Conservation (phyloP, 495 filamentous ascomycete genomes). For the Tuber melanosporum region DNA sequence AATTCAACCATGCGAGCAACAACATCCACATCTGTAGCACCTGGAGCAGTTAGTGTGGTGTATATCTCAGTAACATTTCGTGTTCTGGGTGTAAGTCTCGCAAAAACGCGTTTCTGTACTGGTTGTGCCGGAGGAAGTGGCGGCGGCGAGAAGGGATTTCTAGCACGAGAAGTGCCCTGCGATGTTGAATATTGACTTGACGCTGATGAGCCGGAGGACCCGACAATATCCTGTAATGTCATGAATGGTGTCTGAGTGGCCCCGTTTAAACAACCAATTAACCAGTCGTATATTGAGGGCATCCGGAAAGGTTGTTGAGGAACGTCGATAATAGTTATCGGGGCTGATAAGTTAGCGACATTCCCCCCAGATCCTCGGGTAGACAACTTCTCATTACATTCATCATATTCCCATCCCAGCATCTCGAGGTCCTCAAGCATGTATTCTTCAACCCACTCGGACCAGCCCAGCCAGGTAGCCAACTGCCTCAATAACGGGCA, state of each 20-base stretch:
- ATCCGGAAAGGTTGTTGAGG: constrained; percentile 57
- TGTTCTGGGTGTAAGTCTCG: constrained; percentile 58
- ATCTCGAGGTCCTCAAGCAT: constrained; percentile 61
- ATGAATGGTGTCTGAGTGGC: constrained; percentile 50
- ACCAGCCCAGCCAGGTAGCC: constrained; percentile 77
- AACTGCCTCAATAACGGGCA: constrained; percentile 76
- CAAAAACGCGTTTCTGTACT: constrained; percentile 37
- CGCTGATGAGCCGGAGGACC: constrained; percentile 43
- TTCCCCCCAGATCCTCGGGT: background rate
- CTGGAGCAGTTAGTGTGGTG: constrained; percentile 36
- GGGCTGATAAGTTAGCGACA: constrained; percentile 28
- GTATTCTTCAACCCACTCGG: constrained; percentile 65
- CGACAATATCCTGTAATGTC: constrained; percentile 55
- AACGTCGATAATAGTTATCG: constrained; percentile 47
- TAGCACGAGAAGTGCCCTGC: constrained; percentile 28
- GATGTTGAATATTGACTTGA: constrained; percentile 39
- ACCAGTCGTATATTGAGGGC: constrained; percentile 59
- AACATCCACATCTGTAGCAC: constrained; percentile 46
- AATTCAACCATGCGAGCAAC: constrained; percentile 58
- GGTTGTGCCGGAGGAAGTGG: constrained; percentile 32
- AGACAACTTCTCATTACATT: constrained; percentile 39
- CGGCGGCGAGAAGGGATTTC: constrained; percentile 40
- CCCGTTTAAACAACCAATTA: constrained; percentile 59
- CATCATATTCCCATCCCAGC: constrained; percentile 56
- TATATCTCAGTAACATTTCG: constrained; percentile 57